phyloP scores from a whole-genome alignment of 1,284 basidiomycete genomes.

The Pseudozyma sp. region DNA sequence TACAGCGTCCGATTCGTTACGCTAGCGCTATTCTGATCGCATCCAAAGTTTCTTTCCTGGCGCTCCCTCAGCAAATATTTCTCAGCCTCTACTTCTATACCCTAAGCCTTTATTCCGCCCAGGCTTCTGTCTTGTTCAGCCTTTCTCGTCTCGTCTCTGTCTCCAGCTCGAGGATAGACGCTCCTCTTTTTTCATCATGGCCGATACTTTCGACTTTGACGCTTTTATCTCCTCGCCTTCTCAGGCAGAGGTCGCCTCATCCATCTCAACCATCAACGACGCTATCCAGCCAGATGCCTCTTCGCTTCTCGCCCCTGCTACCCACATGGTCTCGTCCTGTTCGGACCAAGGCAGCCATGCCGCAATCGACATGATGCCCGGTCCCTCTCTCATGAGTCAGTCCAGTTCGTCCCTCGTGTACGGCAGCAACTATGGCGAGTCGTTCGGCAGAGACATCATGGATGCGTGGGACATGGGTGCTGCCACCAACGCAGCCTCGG shows the following conservation, averaged over 20 bases:
- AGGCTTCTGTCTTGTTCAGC: neutral
- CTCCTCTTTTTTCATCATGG: constrained; percentile 18
- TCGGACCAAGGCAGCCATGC: constrained; percentile 34
- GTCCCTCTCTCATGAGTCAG: constrained; percentile 36
- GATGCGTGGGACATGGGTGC: constrained; percentile 33
- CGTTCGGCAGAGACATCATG: constrained; percentile 28
- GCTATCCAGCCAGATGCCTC: constrained; percentile 2
- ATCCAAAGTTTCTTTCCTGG: neutral
- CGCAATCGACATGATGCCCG: constrained; percentile 36
- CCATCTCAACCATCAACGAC: constrained; percentile 13
- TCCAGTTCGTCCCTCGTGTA: constrained; percentile 39
- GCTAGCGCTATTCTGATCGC: constrained; percentile 38
- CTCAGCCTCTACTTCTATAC: constrained; percentile 19
- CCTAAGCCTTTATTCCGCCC: constrained; percentile 2
- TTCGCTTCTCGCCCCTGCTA: constrained; percentile 16
- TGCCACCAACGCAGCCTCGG: constrained; percentile 6
- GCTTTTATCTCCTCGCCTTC: constrained; percentile 55
- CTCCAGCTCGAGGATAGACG: neutral
- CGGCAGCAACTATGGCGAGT: constrained; percentile 34
- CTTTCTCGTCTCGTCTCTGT: neutral
- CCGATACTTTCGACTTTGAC: constrained; percentile 54
- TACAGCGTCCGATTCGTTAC: constrained; percentile 53
- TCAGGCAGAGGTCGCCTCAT: constrained; percentile 26
- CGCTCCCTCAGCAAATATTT: neutral
- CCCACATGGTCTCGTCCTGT: constrained; percentile 36